Evolutionary conservation across 2,329 filamentous ascomycete species (phyloP), one percentile per base, ranked within the genome.

Genomic region (Colletotrichum graminicola): DNA sequence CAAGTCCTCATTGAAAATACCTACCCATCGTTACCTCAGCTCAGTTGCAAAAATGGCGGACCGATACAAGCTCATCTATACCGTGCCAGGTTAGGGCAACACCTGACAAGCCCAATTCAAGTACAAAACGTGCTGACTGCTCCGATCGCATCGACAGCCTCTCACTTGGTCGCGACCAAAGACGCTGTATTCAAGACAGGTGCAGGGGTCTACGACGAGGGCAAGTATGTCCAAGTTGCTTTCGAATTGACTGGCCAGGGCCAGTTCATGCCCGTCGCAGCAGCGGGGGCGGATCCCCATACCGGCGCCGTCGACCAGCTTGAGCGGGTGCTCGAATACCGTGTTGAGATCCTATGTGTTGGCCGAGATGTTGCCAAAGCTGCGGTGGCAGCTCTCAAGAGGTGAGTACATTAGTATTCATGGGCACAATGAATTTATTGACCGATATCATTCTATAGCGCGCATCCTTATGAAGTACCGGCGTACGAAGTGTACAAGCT

Each of bases 361-460:
- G 84, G 84, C 0, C 77, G 78, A 66, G 82, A 86, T 10, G 76
- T 82, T 54, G 77, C 79, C 0, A 78, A 77, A 47, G 79, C 80
- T 41, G 85, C 83, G 11, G 85, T 87, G 0, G 80, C 81, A 47
- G 86, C 84, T 10, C 76, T 88, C 79, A 87, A 86, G 74, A 80
- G 79, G 85, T 43, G 21, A 43, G 41, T 21, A 43, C 16, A 43
- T 43, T 43, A 21, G 16, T 21, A 43, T 21, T 43, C 2, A 21
- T 43, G 41, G 41, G 18, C 16, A 43, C 41, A 43, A 43, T 43
- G 21, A 16, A 43, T 43, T 43, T 43, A 21, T 43, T 43, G 41
- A 43, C 41, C 41, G 41, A 43, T 43, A 43, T 43, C 41, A 43
- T 21, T 43, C 41, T 43, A 21, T 43, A 43, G 77, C 59, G 67